Evolutionary conservation across 2,329 filamentous ascomycete genomes (phyloP).

Genomic region (Boeremia exigua): DNA sequence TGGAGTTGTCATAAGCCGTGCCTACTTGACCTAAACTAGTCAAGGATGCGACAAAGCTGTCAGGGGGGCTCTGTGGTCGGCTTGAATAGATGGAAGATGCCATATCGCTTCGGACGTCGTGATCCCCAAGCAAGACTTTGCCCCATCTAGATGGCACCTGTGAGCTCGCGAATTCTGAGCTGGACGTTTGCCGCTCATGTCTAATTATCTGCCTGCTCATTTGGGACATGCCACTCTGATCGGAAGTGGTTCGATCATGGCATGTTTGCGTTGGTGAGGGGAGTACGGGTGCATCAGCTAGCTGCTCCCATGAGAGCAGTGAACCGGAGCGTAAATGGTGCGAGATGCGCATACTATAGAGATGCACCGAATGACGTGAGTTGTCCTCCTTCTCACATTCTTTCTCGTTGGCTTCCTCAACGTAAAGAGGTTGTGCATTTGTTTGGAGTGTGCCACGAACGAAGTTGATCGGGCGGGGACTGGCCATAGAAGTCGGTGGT

Average conservation of each 20-base stretch:
- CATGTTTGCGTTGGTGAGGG: constrained; percentile 20
- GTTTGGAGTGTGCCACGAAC: constrained; percentile 16
- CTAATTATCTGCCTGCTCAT: constrained; percentile 18
- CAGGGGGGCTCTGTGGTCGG: constrained; percentile 46
- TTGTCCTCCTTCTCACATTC: constrained; percentile 23
- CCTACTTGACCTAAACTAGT: constrained; percentile 21
- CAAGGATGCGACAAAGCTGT: constrained; percentile 36
- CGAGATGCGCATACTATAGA: constrained; percentile 54
- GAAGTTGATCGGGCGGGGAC: constrained; percentile 25
- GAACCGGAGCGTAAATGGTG: constrained; percentile 54
- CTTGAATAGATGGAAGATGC: constrained; percentile 51
- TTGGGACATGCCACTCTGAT: constrained; percentile 26
- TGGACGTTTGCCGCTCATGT: constrained; percentile 41
- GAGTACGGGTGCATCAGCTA: constrained; percentile 29
- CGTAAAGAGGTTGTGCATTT: constrained; percentile 1
- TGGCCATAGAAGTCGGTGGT: constrained; percentile 24
- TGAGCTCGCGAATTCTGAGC: constrained; percentile 46
- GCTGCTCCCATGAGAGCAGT: constrained; percentile 45
- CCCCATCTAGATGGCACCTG: constrained; percentile 49
- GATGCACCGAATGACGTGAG: constrained; percentile 45
- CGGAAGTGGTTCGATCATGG: constrained; percentile 27
- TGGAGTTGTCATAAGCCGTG: constrained; percentile 16
- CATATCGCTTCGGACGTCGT: constrained; percentile 23
- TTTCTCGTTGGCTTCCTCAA: neutral
- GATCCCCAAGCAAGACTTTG: constrained; percentile 32